Evolutionary conservation across 2,329 filamentous ascomycete species (phyloP).

Genomic region (Talaromyces atroroseus): DNA sequence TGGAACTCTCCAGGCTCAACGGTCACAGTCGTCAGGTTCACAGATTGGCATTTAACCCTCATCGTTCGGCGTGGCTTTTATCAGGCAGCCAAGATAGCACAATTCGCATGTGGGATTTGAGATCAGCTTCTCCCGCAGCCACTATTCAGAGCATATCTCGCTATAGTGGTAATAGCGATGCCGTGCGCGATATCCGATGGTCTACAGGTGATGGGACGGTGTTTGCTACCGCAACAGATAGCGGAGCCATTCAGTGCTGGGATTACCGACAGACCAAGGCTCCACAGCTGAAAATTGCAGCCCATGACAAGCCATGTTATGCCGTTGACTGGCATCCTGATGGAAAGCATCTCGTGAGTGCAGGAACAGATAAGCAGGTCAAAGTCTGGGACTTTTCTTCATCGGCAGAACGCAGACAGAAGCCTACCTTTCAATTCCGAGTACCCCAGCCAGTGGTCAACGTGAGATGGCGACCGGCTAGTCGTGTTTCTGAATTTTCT

Average conservation of each 20-base stretch:
- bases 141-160: conserved; percentile 51
- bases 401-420: conserved; percentile 52
- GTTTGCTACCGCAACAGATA: conserved; percentile 61
- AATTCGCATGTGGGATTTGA: conserved; percentile 60
- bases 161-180: conserved; percentile 55
- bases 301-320: conserved; percentile 57
- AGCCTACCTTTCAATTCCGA: conserved; percentile 53
- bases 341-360: conserved; percentile 59
- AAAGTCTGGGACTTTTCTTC: conserved; percentile 60
- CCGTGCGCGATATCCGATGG: conserved; percentile 60
- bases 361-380: conserved; percentile 57
- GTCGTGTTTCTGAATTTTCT: conserved; percentile 48
- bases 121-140: conserved; percentile 47
- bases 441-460: conserved; percentile 59
- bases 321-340: conserved; percentile 64
- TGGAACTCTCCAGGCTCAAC: conserved; percentile 58
- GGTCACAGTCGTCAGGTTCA: conserved; percentile 63
- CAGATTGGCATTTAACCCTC: conserved; percentile 60
- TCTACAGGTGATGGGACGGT: conserved; percentile 57
- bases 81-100: conserved; percentile 62
- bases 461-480: conserved; percentile 58
- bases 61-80: conserved; percentile 54
- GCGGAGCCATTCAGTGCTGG: conserved; percentile 59
- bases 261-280: conserved; percentile 54
- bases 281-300: conserved; percentile 56